Conservation (phyloP, 1,139 yeast genomes). For the Komagataea norvegica region DNA sequence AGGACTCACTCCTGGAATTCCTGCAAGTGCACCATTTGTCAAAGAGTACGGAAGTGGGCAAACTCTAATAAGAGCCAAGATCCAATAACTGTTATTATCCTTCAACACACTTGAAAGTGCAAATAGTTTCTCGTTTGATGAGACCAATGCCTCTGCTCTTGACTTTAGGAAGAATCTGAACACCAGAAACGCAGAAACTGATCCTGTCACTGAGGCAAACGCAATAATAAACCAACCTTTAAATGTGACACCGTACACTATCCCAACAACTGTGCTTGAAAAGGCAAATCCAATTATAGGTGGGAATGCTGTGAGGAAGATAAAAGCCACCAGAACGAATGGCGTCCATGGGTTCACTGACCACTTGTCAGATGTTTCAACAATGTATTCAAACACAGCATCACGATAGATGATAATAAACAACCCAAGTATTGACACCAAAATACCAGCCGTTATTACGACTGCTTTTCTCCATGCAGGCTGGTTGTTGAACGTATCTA, state of each 20-base stretch:
- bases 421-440: constrained; percentile 14
- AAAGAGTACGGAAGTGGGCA: constrained; percentile 93
- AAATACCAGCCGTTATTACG: constrained; percentile 1
- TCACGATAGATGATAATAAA: constrained; percentile 34
- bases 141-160: constrained; percentile 51
- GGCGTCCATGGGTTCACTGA: constrained; percentile 25
- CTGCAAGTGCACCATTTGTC: constrained; percentile 88
- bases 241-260: constrained; percentile 72
- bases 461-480: constrained; percentile 16
- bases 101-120: constrained; percentile 75
- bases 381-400: constrained; percentile 34
- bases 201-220: constrained; percentile 65
- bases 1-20: constrained; percentile 68
- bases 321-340: constrained; percentile 44
- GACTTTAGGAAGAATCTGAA: constrained; percentile 58
- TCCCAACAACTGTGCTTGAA: constrained; percentile 65
- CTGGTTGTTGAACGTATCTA: constrained; percentile 13
- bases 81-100: constrained; percentile 58
- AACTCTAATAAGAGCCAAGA: constrained; percentile 67
- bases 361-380: constrained; percentile 40
- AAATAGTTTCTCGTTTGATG: constrained; percentile 56
- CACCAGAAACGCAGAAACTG: constrained; percentile 62
- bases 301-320: constrained; percentile 65
- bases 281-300: constrained; percentile 83
- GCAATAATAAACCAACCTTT: constrained; percentile 78